Base-by-base conservation (phyloP, 352 stramenopile species). In the Phytophthora fragariae region DNA sequence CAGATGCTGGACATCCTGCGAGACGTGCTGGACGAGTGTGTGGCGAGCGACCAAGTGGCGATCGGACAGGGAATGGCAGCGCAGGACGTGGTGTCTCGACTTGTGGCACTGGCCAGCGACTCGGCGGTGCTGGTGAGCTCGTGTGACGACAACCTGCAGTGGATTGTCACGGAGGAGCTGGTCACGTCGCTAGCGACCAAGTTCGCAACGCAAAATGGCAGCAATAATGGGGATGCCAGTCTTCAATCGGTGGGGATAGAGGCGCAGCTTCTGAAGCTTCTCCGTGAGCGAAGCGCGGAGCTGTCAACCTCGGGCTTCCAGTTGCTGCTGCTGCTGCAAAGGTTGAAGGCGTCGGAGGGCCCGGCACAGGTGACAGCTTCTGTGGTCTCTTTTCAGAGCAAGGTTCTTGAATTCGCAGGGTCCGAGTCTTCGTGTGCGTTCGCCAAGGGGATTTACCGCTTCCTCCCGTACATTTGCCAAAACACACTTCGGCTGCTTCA, bases 71-170 rank as follows among this genome's bases (percentile, higher is more conserved):
- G 39, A 10, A 2, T 62, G 41, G 49, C 53, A 9, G 59, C 57
- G 2, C 0, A 24, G 21, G 61, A 68, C 24, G 71, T 70, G 5
- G 59, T 88, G 31, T 50, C 37, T 14, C 70, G 57, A 8, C 63
- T 93, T 8, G 27, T 92, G 14, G 50, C 66, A 1, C 6, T 93
- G 14, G 80, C 73, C 5, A 75, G 64, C 33, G 46, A 76, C 11
- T 91, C 78, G 5, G 55, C 71, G 5, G 46, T 72, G 10, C 61
- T 92, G 8, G 67, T 92, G 6, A 60, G 59, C 8, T 69, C 77
- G 0, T 83, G 85, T 46, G 86, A 91, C 53, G 82, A 89, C 27
- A 91, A 73, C 29, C 76, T 93, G 9, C 83, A 93, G 65, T 92
- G 81, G 71, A 74, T 93, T 9, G 55, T 93, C 14, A 91, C 86